Evolutionary conservation across 257 asterid genomes (phyloP), one percentile per base, ranked within the genome.

Genomic region (Schizonepeta tenuifolia): DNA sequence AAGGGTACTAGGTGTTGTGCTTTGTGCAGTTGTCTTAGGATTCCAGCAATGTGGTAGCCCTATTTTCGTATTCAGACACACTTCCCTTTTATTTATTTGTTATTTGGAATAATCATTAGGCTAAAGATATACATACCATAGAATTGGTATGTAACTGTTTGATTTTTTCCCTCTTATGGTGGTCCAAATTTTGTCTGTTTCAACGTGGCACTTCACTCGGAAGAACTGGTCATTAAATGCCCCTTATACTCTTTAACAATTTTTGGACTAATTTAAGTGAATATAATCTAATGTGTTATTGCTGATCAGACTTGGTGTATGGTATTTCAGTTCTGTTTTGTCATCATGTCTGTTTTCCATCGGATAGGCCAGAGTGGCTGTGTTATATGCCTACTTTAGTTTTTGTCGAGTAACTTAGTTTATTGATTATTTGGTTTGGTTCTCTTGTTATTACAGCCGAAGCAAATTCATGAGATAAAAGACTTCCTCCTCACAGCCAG

Each of bases 391-490:
- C 1, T 35, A 10, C 17, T 35, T 36, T 10, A 36, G 3, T n/a
- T 8, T 40, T 41, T 31, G 10, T 36, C 1, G 31, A 59, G 17
- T 7, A 11, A 36, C 33, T 53, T 15, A 9, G 63, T 51, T 22
- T 59, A n/a, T 5, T 61, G 21, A 75, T 41, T 14, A 2, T 43
- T n/a, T 46, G 49, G 31, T 57, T 74, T 38, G 41, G 38, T 54
- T 38, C 15, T 59, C 63, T 70, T 38, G 28, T 35, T 49, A 36
- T 70, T 1, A 31, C 83, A 82, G 86, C 86, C 86, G 33, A 82
- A 78, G 81, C 86, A 82, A 65, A 82, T 82, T 72, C 83, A 82
- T 2, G 86, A 82, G 86, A 81, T 81, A 22, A 81, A 81, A 49
- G 85, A 81, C 76, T 81, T 81, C 78, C 83, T 81, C 5, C 80